Evolutionary conservation across 345 rosid species (phyloP).

Genomic region (Nephelium lappaceum): DNA sequence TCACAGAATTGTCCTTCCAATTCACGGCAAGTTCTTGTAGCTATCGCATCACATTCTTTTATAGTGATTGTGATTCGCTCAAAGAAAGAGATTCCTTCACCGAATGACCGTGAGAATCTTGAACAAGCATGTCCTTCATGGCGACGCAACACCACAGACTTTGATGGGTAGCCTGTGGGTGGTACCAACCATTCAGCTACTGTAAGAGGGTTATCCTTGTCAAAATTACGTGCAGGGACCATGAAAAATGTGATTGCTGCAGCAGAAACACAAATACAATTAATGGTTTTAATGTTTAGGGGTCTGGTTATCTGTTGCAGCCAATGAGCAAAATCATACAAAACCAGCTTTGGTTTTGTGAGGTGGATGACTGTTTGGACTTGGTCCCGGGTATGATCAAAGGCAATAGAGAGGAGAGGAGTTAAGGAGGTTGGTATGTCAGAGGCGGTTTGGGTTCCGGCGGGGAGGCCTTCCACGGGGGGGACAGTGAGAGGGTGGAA

Average conservation of each 20-base stretch:
- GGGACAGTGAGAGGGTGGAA: too few species aligned
- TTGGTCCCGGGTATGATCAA: constrained; percentile 63
- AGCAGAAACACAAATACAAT: constrained; percentile 52
- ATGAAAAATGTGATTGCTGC: constrained; percentile 54
- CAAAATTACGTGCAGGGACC: constrained; percentile 60
- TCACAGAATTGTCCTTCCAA: constrained; percentile 61
- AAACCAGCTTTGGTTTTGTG: constrained; percentile 45
- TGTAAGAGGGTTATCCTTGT: constrained; percentile 33
- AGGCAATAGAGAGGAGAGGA: constrained; percentile 53
- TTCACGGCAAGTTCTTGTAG: constrained; percentile 73
- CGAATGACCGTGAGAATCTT: too few species aligned
- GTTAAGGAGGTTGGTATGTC: constrained; percentile 51
- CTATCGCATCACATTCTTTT: constrained; percentile 55
- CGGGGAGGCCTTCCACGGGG: constrained; percentile 52
- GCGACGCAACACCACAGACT: constrained; percentile 42
- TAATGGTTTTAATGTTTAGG: constrained; percentile 56
- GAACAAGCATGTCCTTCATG: too few species aligned
- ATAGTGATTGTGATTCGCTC: constrained; percentile 43
- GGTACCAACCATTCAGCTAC: constrained; percentile 49
- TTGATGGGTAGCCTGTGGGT: constrained; percentile 68
- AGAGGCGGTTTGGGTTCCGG: constrained; percentile 69
- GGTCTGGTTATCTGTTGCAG: constrained; percentile 52
- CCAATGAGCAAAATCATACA: constrained; percentile 65
- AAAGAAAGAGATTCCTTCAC: constrained; percentile 54
- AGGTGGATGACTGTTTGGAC: constrained; percentile 37